Evolutionary conservation across 495 filamentous ascomycete genomes (phyloP).

Genomic region (Tetracladium setigerum): DNA sequence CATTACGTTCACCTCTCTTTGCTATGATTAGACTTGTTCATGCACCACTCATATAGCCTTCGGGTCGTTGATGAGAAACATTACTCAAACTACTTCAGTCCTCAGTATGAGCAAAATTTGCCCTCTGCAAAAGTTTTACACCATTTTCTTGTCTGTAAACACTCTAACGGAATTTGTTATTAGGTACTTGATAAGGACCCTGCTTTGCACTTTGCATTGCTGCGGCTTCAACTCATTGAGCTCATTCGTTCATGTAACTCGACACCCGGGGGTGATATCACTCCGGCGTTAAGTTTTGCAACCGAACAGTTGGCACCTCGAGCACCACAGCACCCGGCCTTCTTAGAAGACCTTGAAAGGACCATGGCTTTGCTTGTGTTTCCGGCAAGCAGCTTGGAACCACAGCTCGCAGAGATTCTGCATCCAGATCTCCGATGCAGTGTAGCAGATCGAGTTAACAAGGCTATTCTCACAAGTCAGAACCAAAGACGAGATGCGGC

Average conservation of each 20-base stretch:
- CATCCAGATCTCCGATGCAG: slow-evolving; percentile 73
- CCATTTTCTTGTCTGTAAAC: neutral
- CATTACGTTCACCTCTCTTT: slow-evolving; percentile 22
- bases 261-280: slow-evolving; percentile 62
- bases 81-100: slow-evolving; percentile 72
- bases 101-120: slow-evolving; percentile 75
- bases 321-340: slow-evolving; percentile 72
- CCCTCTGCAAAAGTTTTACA: slow-evolving; percentile 2
- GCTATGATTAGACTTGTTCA: slow-evolving; percentile 95
- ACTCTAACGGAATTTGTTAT: slow-evolving; percentile 21
- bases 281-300: slow-evolving; percentile 78
- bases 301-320: slow-evolving; percentile 78
- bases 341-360: slow-evolving; percentile 80
- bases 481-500: slow-evolving; percentile 69
- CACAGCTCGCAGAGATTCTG: slow-evolving; percentile 67
- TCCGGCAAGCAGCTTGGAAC: slow-evolving; percentile 64
- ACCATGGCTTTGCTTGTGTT: slow-evolving; percentile 93
- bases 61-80: slow-evolving; percentile 86
- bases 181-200: slow-evolving; percentile 84
- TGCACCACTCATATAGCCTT: slow-evolving; percentile 98
- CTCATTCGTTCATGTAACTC: slow-evolving; percentile 72
- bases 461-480: slow-evolving; percentile 70
- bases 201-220: slow-evolving; percentile 81
- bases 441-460: slow-evolving; percentile 78
- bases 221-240: slow-evolving; percentile 88